Evolutionary conservation across 345 rosid genomes (phyloP), one percentile per base, ranked within the genome.

Genomic region (Crucihimalaya himalaica): DNA sequence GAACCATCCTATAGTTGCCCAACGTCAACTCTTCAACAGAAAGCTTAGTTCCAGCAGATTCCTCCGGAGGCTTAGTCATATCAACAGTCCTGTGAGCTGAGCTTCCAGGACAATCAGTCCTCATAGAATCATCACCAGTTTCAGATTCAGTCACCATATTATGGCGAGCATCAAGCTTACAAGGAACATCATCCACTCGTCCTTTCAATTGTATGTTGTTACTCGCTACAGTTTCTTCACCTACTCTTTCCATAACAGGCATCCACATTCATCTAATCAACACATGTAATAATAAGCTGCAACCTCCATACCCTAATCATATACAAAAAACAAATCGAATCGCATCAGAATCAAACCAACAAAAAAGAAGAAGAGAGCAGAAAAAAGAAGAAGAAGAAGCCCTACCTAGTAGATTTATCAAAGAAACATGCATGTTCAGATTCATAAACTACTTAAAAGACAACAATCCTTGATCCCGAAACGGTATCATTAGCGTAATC

Each of bases 1-100:
- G 81, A 79, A 70, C 77, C 5, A 66, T 64, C 67, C 78, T 63
- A 79, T 66, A 80, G 63, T 83, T 83, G 16, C 75, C 73, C 56
- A 74, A 63, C 0, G 85, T 82, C 72, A 84, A 35, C 61, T 87
- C 88, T 64, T 80, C 85, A 56, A 87, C 80, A 9, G 61, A 70
- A 11, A 57, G 19, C 63, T 72, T 81, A 3, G 64, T 63, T 10
- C 58, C 79, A 5, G 56, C 52, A 40, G 78, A 32, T 31, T 81
- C 80, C 4, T 65, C 83, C 8, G 70, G 75, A 65, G 65, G 45
- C 75, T 61, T 78, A 35, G 59, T 65, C 2, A 62, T 20, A 63
- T 67, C 81, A 8, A 58, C 20, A 67, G 25, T 72, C 65, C 68
- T 71, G 67, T 68, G 75, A 15, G 53, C 63, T 10, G 82, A 78